Base-by-base conservation (phyloP, 2,329 filamentous ascomycete genomes). In the Trichoderma koningiopsis region DNA sequence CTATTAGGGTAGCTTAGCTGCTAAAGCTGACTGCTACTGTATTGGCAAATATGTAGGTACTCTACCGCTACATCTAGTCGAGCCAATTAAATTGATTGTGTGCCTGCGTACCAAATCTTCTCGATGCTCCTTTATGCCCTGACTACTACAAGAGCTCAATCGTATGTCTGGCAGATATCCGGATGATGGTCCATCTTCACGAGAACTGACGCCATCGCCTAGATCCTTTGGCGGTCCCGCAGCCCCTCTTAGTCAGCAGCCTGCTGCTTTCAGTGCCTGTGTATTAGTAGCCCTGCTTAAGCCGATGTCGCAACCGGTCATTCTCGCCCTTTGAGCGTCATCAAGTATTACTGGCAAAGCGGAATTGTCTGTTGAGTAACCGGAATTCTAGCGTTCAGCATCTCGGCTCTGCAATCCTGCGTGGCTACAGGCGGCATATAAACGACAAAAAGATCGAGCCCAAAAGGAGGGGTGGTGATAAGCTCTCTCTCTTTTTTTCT, bases 251-350 rank as follows among this genome's bases (percentile, higher is more conserved):
- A 60, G 65, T 61, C 65, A 60, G 47, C 57, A 43, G 19, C 31
- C 31, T n/a, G 43, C 31, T 55, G 27, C 60, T 60, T 68, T 27
- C 35, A 22, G 56, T 10, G 40, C 37, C 37, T 40, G 37, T 19
- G 37, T n/a, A n/a, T n/a, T n/a, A n/a, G n/a, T 47, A 57, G 56
- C 27, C 29, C 27, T 40, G 52, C n/a, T 19, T 2, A 52, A 68
- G 65, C 69, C 69, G 71, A 72, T 69, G 69, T 72, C 69, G 71
- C 69, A 70, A 66, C 67, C 47, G 35, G 47, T 37, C 55, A 58
- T 24, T 16, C n/a, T 11, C 29, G 24, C 33, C n/a, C 29, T 57
- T 60, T 33, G 40, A 58, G 40, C n/a, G 19, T 43, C 19, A n/a
- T 43, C 19, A 19, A 43, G 19, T 6, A 19, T 19, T n/a, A 8